phyloP scores from a whole-genome alignment of 345 rosid species.

The Euphorbia tirucalli region DNA sequence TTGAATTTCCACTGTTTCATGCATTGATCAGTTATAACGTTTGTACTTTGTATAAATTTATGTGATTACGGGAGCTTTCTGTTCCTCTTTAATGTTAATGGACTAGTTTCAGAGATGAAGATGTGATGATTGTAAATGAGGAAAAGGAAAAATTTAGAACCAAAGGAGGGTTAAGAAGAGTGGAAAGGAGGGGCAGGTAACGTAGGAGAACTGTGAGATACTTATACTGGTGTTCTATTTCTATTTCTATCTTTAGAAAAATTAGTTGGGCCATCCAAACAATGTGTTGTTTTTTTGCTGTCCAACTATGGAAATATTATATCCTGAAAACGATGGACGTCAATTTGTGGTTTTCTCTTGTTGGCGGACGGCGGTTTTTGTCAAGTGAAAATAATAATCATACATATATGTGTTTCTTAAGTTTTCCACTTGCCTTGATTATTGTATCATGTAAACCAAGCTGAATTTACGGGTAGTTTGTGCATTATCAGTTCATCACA shows the following conservation, averaged over 20 bases:
- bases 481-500: background rate
- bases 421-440: too few species aligned
- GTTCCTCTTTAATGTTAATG: background rate
- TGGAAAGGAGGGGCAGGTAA: background rate
- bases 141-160: background rate
- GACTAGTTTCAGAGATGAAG: background rate
- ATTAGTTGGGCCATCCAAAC: too few species aligned
- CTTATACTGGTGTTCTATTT: too few species aligned
- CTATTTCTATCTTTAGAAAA: too few species aligned
- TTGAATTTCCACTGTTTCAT: background rate
- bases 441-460: background rate
- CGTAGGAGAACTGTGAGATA: background rate
- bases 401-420: too few species aligned
- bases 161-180: background rate
- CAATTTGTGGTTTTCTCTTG: too few species aligned
- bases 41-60: background rate
- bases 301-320: too few species aligned
- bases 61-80: background rate
- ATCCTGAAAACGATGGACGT: too few species aligned
- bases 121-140: background rate
- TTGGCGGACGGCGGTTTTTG: too few species aligned
- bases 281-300: too few species aligned
- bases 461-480: background rate
- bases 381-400: too few species aligned
- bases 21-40: background rate